Evolutionary conservation across 139 green algal genomes (phyloP), one percentile per base, ranked within the genome.

Genomic region (Mesotaenium endlicherianum): DNA sequence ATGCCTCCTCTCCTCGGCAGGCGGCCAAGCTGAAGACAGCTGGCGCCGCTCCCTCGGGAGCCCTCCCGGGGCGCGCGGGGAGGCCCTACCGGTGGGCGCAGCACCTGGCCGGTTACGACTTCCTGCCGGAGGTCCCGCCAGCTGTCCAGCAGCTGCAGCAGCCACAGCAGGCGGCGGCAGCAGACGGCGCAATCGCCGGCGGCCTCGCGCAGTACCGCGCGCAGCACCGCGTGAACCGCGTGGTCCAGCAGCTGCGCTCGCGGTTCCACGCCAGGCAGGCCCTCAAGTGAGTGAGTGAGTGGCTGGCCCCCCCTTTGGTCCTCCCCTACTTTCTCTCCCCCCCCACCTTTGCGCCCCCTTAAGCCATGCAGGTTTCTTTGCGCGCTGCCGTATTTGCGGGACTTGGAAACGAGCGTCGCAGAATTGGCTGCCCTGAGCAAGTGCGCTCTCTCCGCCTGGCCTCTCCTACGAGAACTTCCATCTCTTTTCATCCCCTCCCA

Each of bases 1-100:
- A n/a, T n/a, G n/a, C n/a, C n/a, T n/a, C n/a, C n/a, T n/a, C n/a
- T n/a, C n/a, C n/a, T n/a, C n/a, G 53, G 53, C 64, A 75, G 64
- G 64, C 64, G 38, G 38, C 16, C 14, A 75, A 75, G 64, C 11
- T 16, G 11, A 11, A 39, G 5, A 11, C 31, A 11, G 64, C 3
- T 34, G 80, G 41, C 30, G 50, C 26, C 4, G n/a, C n/a, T n/a
- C n/a, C n/a, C n/a, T n/a, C n/a, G n/a, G n/a, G n/a, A n/a, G n/a
- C n/a, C n/a, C n/a, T 80, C 70, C 38, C 80, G 6, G n/a, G 3
- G 8, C 47, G 67, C 11, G 4, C 42, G 8, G 59, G 44, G 5
- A n/a, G 83, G 26, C 83, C 83, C 17, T 88, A 80, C 76, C 34
- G 39, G 41, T 88, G 83, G 83, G 75, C 57, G 53, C 83, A 88